These are phyloP conservation scores for Casuarina cunninghamiana DNA, from an alignment of 306 rosid species.

Conservation along the genomic window DNA sequence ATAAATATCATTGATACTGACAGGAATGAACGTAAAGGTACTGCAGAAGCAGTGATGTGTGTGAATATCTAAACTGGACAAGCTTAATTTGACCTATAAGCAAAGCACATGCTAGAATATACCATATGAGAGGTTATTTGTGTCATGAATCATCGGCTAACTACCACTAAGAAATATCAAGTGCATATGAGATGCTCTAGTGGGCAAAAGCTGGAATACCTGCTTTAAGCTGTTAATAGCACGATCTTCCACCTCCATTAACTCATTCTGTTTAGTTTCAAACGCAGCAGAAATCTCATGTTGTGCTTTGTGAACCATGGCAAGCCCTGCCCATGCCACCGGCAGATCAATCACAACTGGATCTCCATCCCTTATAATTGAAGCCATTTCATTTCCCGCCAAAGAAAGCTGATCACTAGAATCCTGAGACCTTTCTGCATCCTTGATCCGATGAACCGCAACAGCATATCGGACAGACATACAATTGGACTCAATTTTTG, in stretches of 20 bases:
- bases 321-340: constrained; percentile 91
- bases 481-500: constrained; percentile 88
- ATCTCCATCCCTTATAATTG: constrained; percentile 87
- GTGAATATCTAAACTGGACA: neutral
- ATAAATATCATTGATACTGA: too few species aligned
- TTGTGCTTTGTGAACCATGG: constrained; percentile 92
- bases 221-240: constrained; percentile 77
- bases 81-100: neutral
- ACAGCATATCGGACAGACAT: constrained; percentile 91
- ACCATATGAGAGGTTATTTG: neutral
- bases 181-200: neutral
- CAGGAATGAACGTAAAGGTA: neutral
- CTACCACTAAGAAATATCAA: neutral
- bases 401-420: constrained; percentile 73
- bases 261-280: constrained; percentile 57
- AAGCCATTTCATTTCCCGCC: constrained; percentile 99
- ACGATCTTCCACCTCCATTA: constrained; percentile 70
- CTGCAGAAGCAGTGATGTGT: neutral
- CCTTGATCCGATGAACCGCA: constrained; percentile 79
- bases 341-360: constrained; percentile 68
- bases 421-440: constrained; percentile 96
- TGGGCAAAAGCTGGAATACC: constrained; percentile 34
- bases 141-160: neutral
- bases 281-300: constrained; percentile 85
- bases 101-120: neutral